Evolutionary conservation across 257 asterid species (phyloP).

Genomic region (Schizonepeta tenuifolia): DNA sequence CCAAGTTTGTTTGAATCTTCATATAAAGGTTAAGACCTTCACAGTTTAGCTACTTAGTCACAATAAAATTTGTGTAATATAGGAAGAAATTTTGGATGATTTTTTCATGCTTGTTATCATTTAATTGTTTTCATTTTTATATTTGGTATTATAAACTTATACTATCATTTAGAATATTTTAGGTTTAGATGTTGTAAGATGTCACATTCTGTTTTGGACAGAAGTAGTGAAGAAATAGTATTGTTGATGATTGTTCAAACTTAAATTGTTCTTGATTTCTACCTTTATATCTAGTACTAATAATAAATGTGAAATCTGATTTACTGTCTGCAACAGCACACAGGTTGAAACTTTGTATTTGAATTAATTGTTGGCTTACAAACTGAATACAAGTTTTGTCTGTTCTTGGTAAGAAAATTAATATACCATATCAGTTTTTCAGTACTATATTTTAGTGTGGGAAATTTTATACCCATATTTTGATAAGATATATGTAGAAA

Average conservation of each 20-base stretch:
- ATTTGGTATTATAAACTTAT: slow-evolving; percentile 26
- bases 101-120: slow-evolving; percentile 7
- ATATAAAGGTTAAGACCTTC: slow-evolving; percentile 8
- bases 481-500: too few species aligned
- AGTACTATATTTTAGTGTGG: too few species aligned
- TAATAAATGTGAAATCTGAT: background rate
- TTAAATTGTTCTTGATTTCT: background rate
- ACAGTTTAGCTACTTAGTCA: background rate
- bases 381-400: too few species aligned
- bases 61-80: background rate
- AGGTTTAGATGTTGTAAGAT: slow-evolving; percentile 18
- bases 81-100: slow-evolving; percentile 27
- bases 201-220: background rate
- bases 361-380: background rate
- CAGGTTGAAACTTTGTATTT: background rate
- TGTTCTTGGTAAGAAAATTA: too few species aligned
- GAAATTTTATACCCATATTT: too few species aligned
- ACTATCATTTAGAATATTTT: slow-evolving; percentile 14
- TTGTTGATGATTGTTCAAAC: background rate
- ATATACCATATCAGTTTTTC: too few species aligned
- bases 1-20: slow-evolving; percentile 12
- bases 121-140: background rate
- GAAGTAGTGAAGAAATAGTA: background rate
- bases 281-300: too few species aligned
- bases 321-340: background rate